These are phyloP conservation scores for Hypoxylon crocopeplum DNA, from an alignment of 495 filamentous ascomycete genomes.

Conservation along the genomic window DNA sequence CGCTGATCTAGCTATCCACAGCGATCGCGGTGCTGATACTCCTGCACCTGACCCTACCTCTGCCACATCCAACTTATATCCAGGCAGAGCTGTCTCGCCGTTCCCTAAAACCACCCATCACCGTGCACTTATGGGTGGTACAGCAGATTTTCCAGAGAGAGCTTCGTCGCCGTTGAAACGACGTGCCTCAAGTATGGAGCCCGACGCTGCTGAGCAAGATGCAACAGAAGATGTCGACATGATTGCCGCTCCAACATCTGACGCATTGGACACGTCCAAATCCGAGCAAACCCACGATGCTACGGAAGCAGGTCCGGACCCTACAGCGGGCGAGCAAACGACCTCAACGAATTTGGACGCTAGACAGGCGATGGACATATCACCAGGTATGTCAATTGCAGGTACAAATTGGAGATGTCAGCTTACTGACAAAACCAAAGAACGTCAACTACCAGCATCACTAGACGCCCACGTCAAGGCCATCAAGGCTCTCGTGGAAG, in stretches of 20 bases:
- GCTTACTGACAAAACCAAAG: slow-evolving; percentile 22
- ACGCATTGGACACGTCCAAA: slow-evolving; percentile 22
- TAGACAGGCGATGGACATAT: not conserved
- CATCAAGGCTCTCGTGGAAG: slow-evolving; percentile 67
- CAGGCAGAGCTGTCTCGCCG: slow-evolving; percentile 49
- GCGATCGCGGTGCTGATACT: slow-evolving; percentile 63
- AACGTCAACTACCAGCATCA: slow-evolving; percentile 24
- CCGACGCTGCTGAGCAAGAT: slow-evolving; percentile 42
- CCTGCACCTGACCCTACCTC: slow-evolving; percentile 29
- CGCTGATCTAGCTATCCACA: slow-evolving; percentile 72
- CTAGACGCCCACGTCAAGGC: slow-evolving; percentile 66
- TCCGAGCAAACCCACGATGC: slow-evolving; percentile 2
- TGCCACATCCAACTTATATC: slow-evolving; percentile 8
- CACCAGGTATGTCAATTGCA: slow-evolving; percentile 10
- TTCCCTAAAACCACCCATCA: slow-evolving; percentile 48
- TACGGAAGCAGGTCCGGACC: not conserved
- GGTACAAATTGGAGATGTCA: not conserved
- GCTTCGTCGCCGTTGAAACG: slow-evolving; percentile 63
- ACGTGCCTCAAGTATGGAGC: slow-evolving; percentile 61
- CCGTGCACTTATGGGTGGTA: slow-evolving; percentile 60
- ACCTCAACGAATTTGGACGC: slow-evolving; percentile 1
- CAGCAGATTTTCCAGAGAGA: slow-evolving; percentile 56
- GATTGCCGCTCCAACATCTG: slow-evolving; percentile 41
- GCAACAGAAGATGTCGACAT: slow-evolving; percentile 58
- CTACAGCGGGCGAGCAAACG: not conserved